These are phyloP conservation scores for Haplosporangium sp. DNA, from an alignment of 371 early-diverging fungal species.

Conservation along the genomic window DNA sequence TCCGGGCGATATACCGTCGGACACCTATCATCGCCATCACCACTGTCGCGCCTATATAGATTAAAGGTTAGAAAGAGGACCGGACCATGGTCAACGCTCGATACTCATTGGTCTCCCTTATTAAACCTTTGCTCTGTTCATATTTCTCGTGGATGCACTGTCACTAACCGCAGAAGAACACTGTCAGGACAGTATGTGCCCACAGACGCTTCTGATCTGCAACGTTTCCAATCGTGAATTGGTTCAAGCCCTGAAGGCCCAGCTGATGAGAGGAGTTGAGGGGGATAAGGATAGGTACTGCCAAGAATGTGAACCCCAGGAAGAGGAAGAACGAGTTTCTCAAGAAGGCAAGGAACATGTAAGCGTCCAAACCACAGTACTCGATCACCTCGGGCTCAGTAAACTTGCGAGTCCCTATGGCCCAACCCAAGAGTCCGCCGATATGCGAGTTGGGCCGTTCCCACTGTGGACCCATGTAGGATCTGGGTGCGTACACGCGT, in stretches of 20 bases:
- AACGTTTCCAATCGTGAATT: slow-evolving; percentile 47
- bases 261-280: slow-evolving; percentile 32
- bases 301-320: slow-evolving; percentile 28
- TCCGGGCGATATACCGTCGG: slow-evolving; percentile 28
- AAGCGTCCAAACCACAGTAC: slow-evolving; percentile 43
- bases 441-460: slow-evolving; percentile 2
- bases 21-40: slow-evolving; percentile 15
- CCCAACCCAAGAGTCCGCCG: slow-evolving; percentile 19
- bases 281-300: slow-evolving; percentile 44
- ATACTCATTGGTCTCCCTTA: background rate
- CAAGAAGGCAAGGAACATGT: slow-evolving; percentile 47
- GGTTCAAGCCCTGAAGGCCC: slow-evolving; percentile 38
- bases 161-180: slow-evolving; percentile 38
- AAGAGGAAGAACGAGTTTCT: slow-evolving; percentile 47
- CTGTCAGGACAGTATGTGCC: slow-evolving; percentile 47
- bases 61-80: background rate
- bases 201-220: slow-evolving; percentile 39
- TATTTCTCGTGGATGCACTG: background rate
- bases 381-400: slow-evolving; percentile 29
- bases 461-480: slow-evolving; percentile 30
- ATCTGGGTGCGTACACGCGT: slow-evolving; percentile 38
- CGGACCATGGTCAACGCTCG: background rate
- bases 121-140: background rate
- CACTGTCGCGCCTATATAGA: slow-evolving; percentile 17
- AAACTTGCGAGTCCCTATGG: slow-evolving; percentile 10